These are phyloP conservation scores for Debaryomyces sp. DNA, from an alignment of 1,139 yeast genomes.

Conservation along the genomic window DNA sequence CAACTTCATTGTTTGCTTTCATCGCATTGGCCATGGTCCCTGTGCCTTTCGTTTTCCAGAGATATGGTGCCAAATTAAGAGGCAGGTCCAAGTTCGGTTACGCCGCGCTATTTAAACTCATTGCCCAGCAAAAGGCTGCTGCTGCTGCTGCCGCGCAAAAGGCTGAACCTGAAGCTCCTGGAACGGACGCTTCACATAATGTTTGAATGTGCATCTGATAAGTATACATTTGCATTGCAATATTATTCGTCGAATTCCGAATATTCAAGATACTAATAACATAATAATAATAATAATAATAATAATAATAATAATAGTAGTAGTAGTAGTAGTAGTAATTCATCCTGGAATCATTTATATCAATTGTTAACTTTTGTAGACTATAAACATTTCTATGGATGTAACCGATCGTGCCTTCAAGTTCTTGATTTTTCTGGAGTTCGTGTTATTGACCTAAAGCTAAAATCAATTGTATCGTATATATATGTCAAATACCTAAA, in stretches of 20 bases:
- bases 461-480: background rate
- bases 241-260: background rate
- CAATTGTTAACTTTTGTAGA: no score
- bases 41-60: conserved; percentile 50
- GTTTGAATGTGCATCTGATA: background rate
- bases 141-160: background rate
- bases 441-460: background rate
- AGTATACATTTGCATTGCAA: background rate
- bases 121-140: conserved; percentile 30
- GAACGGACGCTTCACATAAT: conserved; percentile 4
- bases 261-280: background rate
- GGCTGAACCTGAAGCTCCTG: background rate
- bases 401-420: no score
- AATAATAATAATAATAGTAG: background rate
- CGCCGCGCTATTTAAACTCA: conserved; percentile 45
- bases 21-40: conserved; percentile 38
- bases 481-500: background rate
- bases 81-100: conserved; percentile 59
- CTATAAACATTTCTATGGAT: no score
- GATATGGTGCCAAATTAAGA: conserved; percentile 59
- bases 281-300: background rate
- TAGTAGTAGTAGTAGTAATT: background rate
- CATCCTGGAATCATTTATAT: background rate
- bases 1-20: conserved; percentile 38
- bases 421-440: background rate